Conservation (phyloP, 805 yeast genomes). For the Saccharomycopsis selenospora region DNA sequence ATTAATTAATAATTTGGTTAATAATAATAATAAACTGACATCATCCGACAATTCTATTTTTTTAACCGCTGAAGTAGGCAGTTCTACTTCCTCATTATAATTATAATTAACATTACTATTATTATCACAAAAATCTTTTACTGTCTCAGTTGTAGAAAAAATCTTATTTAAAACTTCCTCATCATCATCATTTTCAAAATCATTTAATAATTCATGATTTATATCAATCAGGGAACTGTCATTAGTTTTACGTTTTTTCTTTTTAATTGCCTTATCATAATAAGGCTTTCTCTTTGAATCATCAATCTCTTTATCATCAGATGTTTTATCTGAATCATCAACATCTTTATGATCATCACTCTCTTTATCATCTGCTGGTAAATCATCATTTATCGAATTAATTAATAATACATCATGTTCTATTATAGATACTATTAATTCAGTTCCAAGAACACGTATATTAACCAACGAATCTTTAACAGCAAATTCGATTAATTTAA, state of each 20-base stretch:
- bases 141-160: neutral
- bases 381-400: constrained; percentile 23
- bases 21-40: constrained; percentile 47
- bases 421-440: constrained; percentile 67
- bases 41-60: constrained; percentile 41
- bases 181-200: constrained; percentile 3
- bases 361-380: constrained; percentile 3
- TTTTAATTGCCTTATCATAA: constrained; percentile 18
- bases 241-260: constrained; percentile 18
- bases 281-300: neutral
- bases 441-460: constrained; percentile 67
- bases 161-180: constrained; percentile 5
- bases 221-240: neutral
- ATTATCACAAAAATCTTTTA: constrained; percentile 13
- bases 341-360: constrained; percentile 7
- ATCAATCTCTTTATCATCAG: neutral
- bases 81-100: constrained; percentile 24
- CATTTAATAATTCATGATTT: neutral
- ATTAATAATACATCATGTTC: constrained; percentile 75
- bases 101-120: constrained; percentile 18
- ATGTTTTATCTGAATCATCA: constrained; percentile 11
- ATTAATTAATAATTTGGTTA: constrained; percentile 52
- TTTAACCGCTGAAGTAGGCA: no score
- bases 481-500: constrained; percentile 66
- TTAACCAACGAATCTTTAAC: constrained; percentile 42